Base-by-base conservation (phyloP, 225 moss, liverwort and hornwort species). In the Lunularia cruciata region DNA sequence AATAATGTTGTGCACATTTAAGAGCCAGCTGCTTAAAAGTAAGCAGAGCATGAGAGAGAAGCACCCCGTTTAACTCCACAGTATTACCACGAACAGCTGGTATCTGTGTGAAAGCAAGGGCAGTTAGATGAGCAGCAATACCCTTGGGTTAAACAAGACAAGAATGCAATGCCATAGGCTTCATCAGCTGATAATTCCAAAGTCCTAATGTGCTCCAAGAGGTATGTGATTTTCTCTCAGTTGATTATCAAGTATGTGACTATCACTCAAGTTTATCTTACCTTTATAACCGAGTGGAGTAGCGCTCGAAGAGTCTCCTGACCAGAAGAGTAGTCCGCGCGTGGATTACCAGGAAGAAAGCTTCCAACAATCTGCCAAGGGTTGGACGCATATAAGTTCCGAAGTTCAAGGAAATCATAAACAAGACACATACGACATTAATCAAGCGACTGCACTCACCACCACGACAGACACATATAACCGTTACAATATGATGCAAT, bases 1-100 rank as follows among this genome's bases (percentile, higher is more conserved):
- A 98, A 71, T 98, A 98, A 90, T 98, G 96, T 75, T 91, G 96
- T 48, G 92, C 96, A 56, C 90, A 90, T 73, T 98, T 98, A 27
- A 98, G 73, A 75, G 92, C 96, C 61, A 98, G 82, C 60, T 98
- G 96, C 67, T 83, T 79, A 55, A 90, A 98, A 20, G 96, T 98
- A 45, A 98, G 96, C 65, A 98, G 76, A 70, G 92, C 96, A 69
- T 98, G 86, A 38, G 92, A 89, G 64, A 98, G 81, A 74, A 92
- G 90, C 9, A 98, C 96, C 59, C 96, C 96, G 65, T 98, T 98
- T 1, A 98, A 77, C 79, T 98, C 96, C 8, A 98, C 89, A 67
- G 86, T 89, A 38, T 75, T 81, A 64, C 89, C 90, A 71, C 92
- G 90, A 57, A 98, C 92, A 73, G 92, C 81, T 73, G 96, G 96